Evolutionary conservation across 345 rosid species (phyloP).

Genomic region (Clausena lansium): DNA sequence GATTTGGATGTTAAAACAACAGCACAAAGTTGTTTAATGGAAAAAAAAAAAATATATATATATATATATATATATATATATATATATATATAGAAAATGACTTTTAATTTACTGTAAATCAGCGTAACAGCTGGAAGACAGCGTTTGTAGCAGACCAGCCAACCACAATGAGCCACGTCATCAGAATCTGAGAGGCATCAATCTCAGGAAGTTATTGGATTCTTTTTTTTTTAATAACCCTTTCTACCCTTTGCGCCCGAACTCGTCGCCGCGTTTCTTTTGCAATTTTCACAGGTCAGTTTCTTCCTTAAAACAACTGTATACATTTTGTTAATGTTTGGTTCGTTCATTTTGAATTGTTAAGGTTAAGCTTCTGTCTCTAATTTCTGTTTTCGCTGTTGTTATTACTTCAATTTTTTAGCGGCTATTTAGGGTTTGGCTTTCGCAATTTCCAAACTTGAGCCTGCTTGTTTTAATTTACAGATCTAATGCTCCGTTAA

Average conservation of each 20-base stretch:
- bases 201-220: background rate
- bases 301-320: background rate
- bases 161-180: conserved; percentile 4
- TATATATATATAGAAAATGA: background rate
- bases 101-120: background rate
- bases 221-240: background rate
- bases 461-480: background rate
- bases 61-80: no score
- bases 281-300: conserved; percentile 10
- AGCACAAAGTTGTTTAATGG: background rate
- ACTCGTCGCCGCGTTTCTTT: background rate
- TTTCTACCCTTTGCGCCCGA: background rate
- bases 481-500: background rate
- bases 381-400: background rate
- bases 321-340: background rate
- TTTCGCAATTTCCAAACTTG: background rate
- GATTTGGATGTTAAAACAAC: background rate
- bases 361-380: background rate
- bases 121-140: background rate
- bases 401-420: background rate
- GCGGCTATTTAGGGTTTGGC: background rate
- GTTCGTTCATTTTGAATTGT: background rate
- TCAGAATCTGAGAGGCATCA: background rate
- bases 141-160: background rate
- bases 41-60: background rate